phyloP scores from a whole-genome alignment of 257 asterid species.

The Solanum virginianum region DNA sequence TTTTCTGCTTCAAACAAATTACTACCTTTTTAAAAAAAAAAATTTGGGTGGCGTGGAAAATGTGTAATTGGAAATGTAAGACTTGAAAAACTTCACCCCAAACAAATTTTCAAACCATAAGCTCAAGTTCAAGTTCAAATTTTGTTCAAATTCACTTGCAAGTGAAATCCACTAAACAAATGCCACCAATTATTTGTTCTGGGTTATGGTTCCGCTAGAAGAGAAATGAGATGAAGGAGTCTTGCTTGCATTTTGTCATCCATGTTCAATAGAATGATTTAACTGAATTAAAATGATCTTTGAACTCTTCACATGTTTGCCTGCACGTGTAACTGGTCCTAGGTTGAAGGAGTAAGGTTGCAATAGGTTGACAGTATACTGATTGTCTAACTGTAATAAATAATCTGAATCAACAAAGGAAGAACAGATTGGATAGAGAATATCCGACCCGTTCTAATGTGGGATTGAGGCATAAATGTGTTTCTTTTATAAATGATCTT shows the following conservation, averaged over 20 bases:
- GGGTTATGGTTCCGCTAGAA: background rate
- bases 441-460: background rate
- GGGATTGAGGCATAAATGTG: background rate
- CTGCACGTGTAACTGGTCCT: background rate
- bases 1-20: background rate
- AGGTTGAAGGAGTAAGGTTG: background rate
- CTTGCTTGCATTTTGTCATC: background rate
- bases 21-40: too few relatives aligned
- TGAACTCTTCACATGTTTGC: background rate
- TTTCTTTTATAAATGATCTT: background rate
- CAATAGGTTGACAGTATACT: background rate
- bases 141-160: background rate
- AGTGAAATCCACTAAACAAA: background rate
- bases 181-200: background rate
- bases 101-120: background rate
- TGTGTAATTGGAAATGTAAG: background rate
- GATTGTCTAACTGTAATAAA: background rate
- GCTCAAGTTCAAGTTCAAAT: background rate
- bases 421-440: background rate
- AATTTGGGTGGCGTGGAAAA: background rate
- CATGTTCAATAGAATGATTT: background rate
- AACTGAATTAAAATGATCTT: background rate
- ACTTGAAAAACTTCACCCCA: background rate
- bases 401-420: background rate
- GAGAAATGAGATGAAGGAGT: background rate